Conservation (phyloP, 2,329 filamentous ascomycete genomes). For the Trichoderma sp. region DNA sequence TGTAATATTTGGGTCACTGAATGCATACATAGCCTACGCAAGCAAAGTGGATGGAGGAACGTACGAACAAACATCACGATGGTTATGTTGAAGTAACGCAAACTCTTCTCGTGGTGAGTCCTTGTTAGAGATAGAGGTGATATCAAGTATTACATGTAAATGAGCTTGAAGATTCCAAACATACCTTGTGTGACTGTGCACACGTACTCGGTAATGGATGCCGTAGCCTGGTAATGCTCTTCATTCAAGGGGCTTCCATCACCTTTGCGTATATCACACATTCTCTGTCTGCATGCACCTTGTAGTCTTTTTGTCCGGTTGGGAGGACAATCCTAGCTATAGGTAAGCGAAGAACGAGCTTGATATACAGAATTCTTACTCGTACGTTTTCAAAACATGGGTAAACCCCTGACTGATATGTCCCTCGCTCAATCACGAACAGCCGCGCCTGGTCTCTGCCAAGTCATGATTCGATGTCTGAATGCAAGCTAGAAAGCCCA, state of each 20-base stretch:
- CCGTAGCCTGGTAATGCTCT: not conserved
- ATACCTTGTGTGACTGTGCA: not conserved
- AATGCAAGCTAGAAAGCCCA: not conserved
- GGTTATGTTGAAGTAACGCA: not conserved
- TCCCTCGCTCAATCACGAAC: not conserved
- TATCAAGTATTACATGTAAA: not conserved
- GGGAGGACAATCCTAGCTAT: not conserved
- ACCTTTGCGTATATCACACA: not conserved
- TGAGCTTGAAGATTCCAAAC: not conserved
- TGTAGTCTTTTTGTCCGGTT: not conserved
- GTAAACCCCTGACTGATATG: not conserved
- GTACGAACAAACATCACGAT: not conserved
- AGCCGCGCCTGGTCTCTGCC: not conserved
- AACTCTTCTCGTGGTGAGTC: not conserved
- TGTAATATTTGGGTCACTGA: not conserved
- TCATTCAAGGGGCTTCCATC: not conserved
- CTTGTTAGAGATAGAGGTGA: not conserved
- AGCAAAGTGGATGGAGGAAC: not conserved
- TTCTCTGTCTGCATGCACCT: not conserved
- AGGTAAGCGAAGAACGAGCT: not conserved
- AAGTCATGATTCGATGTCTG: not conserved
- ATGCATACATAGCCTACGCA: not conserved
- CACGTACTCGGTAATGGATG: not conserved
- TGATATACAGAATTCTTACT: not conserved
- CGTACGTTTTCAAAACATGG: not conserved